phyloP scores from a whole-genome alignment of 805 yeast genomes.

The Kockiozyma suomiensis region DNA sequence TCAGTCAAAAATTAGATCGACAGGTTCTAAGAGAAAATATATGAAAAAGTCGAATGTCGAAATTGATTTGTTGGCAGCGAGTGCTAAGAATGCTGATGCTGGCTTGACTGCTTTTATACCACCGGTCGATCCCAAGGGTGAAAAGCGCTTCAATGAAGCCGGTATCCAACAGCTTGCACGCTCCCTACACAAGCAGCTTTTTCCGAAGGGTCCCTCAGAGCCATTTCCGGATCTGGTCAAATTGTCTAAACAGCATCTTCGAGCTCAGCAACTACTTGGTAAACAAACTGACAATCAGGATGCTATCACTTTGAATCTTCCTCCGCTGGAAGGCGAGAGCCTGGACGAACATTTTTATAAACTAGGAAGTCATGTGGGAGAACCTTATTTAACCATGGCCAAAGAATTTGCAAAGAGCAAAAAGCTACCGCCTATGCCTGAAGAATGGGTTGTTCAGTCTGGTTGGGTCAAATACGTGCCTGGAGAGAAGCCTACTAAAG shows the following conservation, averaged over 20 bases:
- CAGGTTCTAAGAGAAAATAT: neutral
- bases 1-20: neutral
- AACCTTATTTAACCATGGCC: conserved; percentile 62
- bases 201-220: conserved; percentile 48
- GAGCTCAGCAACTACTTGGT: conserved; percentile 68
- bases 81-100: neutral
- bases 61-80: conserved; percentile 2
- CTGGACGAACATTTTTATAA: conserved; percentile 82
- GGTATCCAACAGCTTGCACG: conserved; percentile 78
- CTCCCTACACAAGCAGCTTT: conserved; percentile 61
- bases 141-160: conserved; percentile 61
- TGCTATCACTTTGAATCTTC: conserved; percentile 65
- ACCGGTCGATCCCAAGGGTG: conserved; percentile 16
- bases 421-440: conserved; percentile 40
- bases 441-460: conserved; percentile 56
- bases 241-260: conserved; percentile 63
- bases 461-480: conserved; percentile 83
- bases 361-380: conserved; percentile 60
- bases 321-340: conserved; percentile 68
- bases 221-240: conserved; percentile 47
- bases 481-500: conserved; percentile 57
- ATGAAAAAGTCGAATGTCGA: conserved; percentile 5
- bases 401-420: conserved; percentile 47
- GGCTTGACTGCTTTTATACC: neutral
- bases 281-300: conserved; percentile 64